Evolutionary conservation across 1,139 yeast species (phyloP).

Genomic region (Tardiomyces depauwii): DNA sequence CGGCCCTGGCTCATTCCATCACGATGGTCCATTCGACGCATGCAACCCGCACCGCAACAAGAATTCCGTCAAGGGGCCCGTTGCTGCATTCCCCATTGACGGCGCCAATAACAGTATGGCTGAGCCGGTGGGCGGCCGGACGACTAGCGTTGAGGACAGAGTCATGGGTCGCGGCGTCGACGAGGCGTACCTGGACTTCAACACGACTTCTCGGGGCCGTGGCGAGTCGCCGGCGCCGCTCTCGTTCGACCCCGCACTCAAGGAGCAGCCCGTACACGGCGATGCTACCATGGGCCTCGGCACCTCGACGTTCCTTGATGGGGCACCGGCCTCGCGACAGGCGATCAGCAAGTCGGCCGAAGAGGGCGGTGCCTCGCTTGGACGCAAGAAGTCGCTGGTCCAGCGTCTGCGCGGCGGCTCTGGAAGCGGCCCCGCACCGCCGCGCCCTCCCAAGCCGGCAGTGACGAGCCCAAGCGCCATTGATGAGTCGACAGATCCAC

Average conservation of each 20-base stretch:
- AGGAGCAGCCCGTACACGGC: constrained; percentile 73
- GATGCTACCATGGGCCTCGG: constrained; percentile 81
- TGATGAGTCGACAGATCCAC: not conserved
- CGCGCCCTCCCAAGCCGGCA: constrained; percentile 2
- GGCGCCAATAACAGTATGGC: constrained; percentile 86
- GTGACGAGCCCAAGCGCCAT: not conserved
- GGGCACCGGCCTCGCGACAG: constrained; percentile 79
- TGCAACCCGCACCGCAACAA: constrained; percentile 94
- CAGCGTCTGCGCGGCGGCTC: constrained; percentile 42
- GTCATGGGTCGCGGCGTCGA: constrained; percentile 25
- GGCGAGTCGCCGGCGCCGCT: constrained; percentile 1
- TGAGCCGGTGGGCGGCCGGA: constrained; percentile 37
- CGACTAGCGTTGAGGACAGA: constrained; percentile 25
- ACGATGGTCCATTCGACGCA: constrained; percentile 98
- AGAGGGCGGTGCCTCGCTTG: constrained; percentile 15
- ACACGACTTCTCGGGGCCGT: constrained; percentile 1
- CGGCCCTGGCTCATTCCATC: constrained; percentile 93
- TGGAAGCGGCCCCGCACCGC: constrained; percentile 9
- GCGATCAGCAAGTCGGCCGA: constrained; percentile 31
- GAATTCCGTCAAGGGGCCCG: constrained; percentile 68
- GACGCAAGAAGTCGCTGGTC: constrained; percentile 56
- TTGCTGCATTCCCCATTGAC: constrained; percentile 86
- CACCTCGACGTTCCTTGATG: constrained; percentile 82
- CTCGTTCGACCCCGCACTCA: constrained; percentile 54
- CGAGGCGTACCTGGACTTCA: constrained; percentile 21